A percentile compares a stretch with the other conserved stretches of the same genome.
Conservation (phyloP, 805 yeast species). For the Lipomyces orientalis region DNA sequence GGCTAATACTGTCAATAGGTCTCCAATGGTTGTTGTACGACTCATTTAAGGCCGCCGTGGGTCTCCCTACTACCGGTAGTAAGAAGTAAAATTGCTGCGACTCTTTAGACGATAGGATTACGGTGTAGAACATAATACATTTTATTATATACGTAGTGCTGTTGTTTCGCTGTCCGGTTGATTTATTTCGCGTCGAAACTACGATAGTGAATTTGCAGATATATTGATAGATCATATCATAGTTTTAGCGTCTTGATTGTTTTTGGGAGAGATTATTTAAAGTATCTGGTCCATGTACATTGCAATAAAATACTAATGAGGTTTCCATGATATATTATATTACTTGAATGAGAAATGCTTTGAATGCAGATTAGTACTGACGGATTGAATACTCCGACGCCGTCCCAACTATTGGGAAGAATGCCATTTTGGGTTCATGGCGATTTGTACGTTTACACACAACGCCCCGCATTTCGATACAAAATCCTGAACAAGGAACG, state of each 20-base stretch:
- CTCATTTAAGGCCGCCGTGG: constrained; percentile 91
- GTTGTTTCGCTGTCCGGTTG: neutral
- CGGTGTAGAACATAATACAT: neutral
- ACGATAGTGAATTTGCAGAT: neutral
- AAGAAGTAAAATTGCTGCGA: constrained; percentile 32
- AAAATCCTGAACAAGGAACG: neutral
- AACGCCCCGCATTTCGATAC: constrained; percentile 2
- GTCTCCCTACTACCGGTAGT: constrained; percentile 92
- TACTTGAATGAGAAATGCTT: too few species aligned
- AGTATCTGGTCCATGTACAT: neutral
- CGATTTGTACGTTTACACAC: neutral
- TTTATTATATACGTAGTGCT: neutral
- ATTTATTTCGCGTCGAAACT: neutral
- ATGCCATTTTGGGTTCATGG: neutral
- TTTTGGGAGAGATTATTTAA: neutral
- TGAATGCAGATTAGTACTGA: too few species aligned
- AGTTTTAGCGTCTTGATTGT: neutral
- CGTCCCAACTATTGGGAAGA: neutral
- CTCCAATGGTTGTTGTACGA: constrained; percentile 97
- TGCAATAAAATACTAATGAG: neutral
- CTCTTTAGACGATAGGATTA: neutral
- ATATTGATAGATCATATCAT: neutral
- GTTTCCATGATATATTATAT: neutral
- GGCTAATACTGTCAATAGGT: constrained; percentile 44
- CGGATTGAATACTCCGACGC: too few species aligned